Evolutionary conservation across 768 basidiomycete genomes (phyloP).

Genomic region (Russula virescens): DNA sequence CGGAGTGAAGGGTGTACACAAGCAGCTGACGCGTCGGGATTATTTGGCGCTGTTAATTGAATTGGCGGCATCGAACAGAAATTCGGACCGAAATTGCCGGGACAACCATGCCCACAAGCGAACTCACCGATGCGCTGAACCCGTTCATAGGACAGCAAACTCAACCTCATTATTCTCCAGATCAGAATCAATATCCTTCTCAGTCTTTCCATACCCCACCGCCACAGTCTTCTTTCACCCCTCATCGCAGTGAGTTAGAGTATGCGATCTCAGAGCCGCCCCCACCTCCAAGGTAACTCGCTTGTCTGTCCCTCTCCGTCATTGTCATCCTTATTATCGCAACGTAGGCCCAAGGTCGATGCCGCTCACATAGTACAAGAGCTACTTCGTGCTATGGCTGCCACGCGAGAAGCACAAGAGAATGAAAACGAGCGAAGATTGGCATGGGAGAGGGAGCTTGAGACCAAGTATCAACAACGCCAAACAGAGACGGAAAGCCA

Average conservation of each 20-base stretch:
- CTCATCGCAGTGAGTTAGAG: slow-evolving; percentile 62
- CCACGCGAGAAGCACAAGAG: slow-evolving; percentile 55
- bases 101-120: slow-evolving; percentile 54
- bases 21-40: slow-evolving; percentile 25
- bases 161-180: slow-evolving; percentile 18
- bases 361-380: slow-evolving; percentile 49
- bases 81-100: slow-evolving; percentile 7
- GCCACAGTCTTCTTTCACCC: slow-evolving; percentile 26
- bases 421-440: slow-evolving; percentile 52
- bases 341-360: slow-evolving; percentile 16
- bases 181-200: background rate
- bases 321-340: background rate
- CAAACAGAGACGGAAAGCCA: slow-evolving; percentile 57
- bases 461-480: slow-evolving; percentile 47
- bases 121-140: slow-evolving; percentile 75
- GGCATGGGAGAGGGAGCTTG: slow-evolving; percentile 68
- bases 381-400: slow-evolving; percentile 51
- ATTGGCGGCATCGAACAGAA: background rate
- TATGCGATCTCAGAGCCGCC: slow-evolving; percentile 47
- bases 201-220: slow-evolving; percentile 6
- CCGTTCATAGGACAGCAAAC: slow-evolving; percentile 47
- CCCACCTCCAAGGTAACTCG: slow-evolving; percentile 28
- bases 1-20: too few species aligned
- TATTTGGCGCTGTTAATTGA: slow-evolving; percentile 4
- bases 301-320: background rate